phyloP scores from a whole-genome alignment of 352 stramenopile species.

The Pythium rishiriense region DNA sequence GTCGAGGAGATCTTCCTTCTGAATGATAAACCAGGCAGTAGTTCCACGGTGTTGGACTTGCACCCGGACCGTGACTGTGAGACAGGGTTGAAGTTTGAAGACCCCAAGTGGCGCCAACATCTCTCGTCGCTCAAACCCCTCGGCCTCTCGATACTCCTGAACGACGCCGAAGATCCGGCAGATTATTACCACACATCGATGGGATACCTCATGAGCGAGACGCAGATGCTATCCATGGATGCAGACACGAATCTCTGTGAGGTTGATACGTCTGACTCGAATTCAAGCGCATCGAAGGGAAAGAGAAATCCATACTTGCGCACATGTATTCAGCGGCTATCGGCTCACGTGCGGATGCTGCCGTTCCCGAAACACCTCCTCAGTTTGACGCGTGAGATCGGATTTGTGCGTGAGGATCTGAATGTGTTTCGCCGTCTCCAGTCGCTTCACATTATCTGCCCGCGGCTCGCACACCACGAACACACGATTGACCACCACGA shows the following conservation, averaged over 20 bases:
- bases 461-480: slow-evolving; percentile 75
- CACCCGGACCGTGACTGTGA: slow-evolving; percentile 70
- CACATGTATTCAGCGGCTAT: slow-evolving; percentile 77
- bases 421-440: slow-evolving; percentile 63
- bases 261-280: background rate
- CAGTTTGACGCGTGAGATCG: slow-evolving; percentile 80
- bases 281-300: slow-evolving; percentile 2
- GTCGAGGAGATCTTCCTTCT: slow-evolving; percentile 87
- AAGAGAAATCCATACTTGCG: slow-evolving; percentile 44
- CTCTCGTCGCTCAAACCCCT: slow-evolving; percentile 80
- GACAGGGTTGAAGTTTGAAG: slow-evolving; percentile 85
- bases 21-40: slow-evolving; percentile 64
- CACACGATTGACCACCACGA: slow-evolving; percentile 86
- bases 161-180: slow-evolving; percentile 71
- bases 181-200: slow-evolving; percentile 67
- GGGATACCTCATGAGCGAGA: slow-evolving; percentile 76
- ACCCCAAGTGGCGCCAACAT: slow-evolving; percentile 83
- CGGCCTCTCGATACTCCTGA: slow-evolving; percentile 77
- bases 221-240: slow-evolving; percentile 4
- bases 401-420: slow-evolving; percentile 74
- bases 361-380: slow-evolving; percentile 82
- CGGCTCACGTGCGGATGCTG: slow-evolving; percentile 82
- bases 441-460: slow-evolving; percentile 82
- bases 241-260: slow-evolving; percentile 8
- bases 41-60: slow-evolving; percentile 72